Evolutionary conservation across 1,139 yeast genomes (phyloP), one percentile per base, ranked within the genome.

Genomic region (Nakaseomyces nivariensis): DNA sequence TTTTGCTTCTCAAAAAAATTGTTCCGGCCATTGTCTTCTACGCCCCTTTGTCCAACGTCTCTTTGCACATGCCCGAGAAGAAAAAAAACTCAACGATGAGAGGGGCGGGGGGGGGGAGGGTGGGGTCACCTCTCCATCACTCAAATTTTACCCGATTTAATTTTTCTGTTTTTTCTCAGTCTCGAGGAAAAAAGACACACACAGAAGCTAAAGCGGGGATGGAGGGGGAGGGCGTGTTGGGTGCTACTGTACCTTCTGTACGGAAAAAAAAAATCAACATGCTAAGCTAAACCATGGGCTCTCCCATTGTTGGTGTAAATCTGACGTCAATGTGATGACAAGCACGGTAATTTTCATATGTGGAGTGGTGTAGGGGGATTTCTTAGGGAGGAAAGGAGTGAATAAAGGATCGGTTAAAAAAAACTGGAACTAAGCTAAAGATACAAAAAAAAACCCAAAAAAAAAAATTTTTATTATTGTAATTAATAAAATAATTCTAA

Each of bases 311-410:
- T 17, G 31, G 42, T 38, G 42, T 38, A 38, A 38, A 38, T 38
- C 42, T 38, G 42, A 38, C 42, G 42, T 38, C 42, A 38, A 38
- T 38, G 42, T 38, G 42, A 38, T 38, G 42, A 11, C 24, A 38
- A 8, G 31, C 7, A 24, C 42, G 31, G 42, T 38, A 38, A 38
- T 17, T 17, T 17, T 17, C 22, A 17, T 17, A 17, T 38, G 17
- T 9, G 42, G 38, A 36, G 25, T 17, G 10, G 10, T 37, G 40
- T 37, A 22, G 11, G 40, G 40, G 40, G 5, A 13, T 17, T 17
- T 37, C 40, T 37, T 26, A 9, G 31, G 40, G 40, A 37, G 6
- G 37, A 34, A 7, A 34, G 37, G 13, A 34, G 11, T 11, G 11
- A 34, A 10, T 13, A 10, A 29, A 29, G 22, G 22, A 17, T 17